Evolutionary conservation across 2,329 filamentous ascomycete species (phyloP), one percentile per base, ranked within the genome.

Genomic region (Fusarium sp.): DNA sequence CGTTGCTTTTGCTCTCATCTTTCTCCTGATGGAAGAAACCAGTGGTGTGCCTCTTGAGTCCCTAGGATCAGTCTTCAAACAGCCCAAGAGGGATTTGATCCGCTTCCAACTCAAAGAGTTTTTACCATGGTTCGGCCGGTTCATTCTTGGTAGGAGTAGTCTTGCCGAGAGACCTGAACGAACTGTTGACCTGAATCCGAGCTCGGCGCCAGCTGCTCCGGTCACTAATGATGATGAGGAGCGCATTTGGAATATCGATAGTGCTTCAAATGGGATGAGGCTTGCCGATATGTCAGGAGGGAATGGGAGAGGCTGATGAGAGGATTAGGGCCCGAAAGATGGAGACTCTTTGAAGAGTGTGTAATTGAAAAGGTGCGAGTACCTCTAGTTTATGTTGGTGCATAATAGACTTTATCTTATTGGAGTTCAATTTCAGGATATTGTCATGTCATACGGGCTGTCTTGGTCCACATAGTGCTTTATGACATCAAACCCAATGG

Each of bases 301-400:
- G 1, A 41, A 41, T 6, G 38, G 14, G 21, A n/a, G 38, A 15
- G 38, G 21, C 12, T 41, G 21, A 41, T n/a, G 18, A 19, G 9
- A 37, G 4, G 8, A 5, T 18, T 18, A 18, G 38, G 19, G 21
- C 4, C 21, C 5, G 4, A 15, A 39, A 0, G 12, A 3, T 39
- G 7, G 38, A 9, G 7, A 39, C 7, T 14, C 14, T 39, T 7
- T 7, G 7, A n/a, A 7, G 12, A n/a, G 12, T n/a, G 21, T 12
- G 38, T 5, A 39, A 39, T n/a, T 15, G 2, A 15, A n/a, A 39
- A 2, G 38, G 38, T 11, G 12, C 19, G 15, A 16, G 16, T 5
- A 18, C 4, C 18, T 37, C 3, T 18, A 10, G 33, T 18, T 37
- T 10, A 21, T 38, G 10, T 39, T 12, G 6, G 19, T 39, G 11